Base-by-base conservation (phyloP, 768 basidiomycete species). In the Tylopilus plumbeoviolaceoides region DNA sequence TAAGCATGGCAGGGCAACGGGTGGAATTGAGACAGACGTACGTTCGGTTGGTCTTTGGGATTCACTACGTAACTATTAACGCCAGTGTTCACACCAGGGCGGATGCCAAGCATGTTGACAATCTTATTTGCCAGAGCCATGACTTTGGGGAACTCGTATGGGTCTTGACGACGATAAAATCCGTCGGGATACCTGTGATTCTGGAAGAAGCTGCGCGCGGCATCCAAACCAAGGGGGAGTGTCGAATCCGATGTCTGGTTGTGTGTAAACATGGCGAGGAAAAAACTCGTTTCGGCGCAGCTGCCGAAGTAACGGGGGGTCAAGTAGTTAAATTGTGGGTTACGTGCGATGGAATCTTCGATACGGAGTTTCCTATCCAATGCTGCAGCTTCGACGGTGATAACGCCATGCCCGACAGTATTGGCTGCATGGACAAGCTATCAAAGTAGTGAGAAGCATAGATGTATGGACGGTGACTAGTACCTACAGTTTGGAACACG, bases 321-420 rank as follows among this genome's bases (percentile, higher is more conserved):
- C 1, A 56, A 51, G 14, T 62, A 63, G 28, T 17, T 44, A 35
- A 64, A 60, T 0, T 52, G 53, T 0, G 63, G 63, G 46, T 64
- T 64, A 44, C 39, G 44, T 11, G 63, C 63, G 31, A 64, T 60
- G 10, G 63, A 64, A 42, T 66, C 54, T n/a, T 56, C 50, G 35
- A 65, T 60, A 17, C 61, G 58, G 10, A 45, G 49, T 1, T 17
- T 23, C 36, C 57, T 63, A 45, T 65, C 53, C 20, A 63, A 21
- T 4, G 54, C 41, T 21, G 55, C 49, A 0, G 63, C 59, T 44
- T 65, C 54, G 21, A 63, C 0, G 2, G 63, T 65, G 27, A 65
- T 35, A 31, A 33, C 14, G 0, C 63, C 61, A 18, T 33, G 18
- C 18, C 63, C 63, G 9, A 57, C 51, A 1, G 49, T 28, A 2